phyloP scores from a whole-genome alignment of 192 early-diverging fungal species.

The Backusella parvicylindrica region DNA sequence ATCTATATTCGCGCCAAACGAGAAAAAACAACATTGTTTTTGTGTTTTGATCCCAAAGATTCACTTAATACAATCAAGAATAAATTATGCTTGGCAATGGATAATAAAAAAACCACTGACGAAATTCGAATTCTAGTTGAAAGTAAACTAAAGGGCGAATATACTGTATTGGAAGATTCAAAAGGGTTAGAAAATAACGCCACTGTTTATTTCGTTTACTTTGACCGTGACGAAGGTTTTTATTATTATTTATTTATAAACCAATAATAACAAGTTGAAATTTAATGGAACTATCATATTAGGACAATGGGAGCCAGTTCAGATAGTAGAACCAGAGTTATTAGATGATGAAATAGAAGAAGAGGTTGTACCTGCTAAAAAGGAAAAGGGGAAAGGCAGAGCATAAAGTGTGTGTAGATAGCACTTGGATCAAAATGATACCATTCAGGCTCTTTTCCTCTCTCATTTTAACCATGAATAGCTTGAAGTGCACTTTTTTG shows the following conservation, averaged over 20 bases:
- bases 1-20: slow-evolving; percentile 2
- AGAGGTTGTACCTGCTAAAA: not conserved
- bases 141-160: not conserved
- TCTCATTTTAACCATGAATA: too few species aligned
- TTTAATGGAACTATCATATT: too few species aligned
- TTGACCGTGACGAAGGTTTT: slow-evolving; percentile 2
- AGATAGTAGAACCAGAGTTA: slow-evolving; percentile 8
- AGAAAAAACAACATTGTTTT: slow-evolving; percentile 1
- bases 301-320: slow-evolving; percentile 15
- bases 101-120: not conserved
- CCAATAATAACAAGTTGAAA: too few species aligned
- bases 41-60: not conserved
- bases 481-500: too few species aligned
- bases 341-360: slow-evolving; percentile 4
- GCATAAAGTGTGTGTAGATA: not conserved
- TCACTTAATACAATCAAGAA: not conserved
- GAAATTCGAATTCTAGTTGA: slow-evolving; percentile 1
- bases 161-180: not conserved
- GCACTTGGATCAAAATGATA: not conserved
- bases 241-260: too few species aligned
- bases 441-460: too few species aligned
- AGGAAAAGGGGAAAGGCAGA: slow-evolving; percentile 9
- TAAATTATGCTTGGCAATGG: slow-evolving; percentile 1
- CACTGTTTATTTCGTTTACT: slow-evolving; percentile 11
- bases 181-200: not conserved